phyloP scores from a whole-genome alignment of 2,329 filamentous ascomycete species.

The Phaeosphaeria sp. region DNA sequence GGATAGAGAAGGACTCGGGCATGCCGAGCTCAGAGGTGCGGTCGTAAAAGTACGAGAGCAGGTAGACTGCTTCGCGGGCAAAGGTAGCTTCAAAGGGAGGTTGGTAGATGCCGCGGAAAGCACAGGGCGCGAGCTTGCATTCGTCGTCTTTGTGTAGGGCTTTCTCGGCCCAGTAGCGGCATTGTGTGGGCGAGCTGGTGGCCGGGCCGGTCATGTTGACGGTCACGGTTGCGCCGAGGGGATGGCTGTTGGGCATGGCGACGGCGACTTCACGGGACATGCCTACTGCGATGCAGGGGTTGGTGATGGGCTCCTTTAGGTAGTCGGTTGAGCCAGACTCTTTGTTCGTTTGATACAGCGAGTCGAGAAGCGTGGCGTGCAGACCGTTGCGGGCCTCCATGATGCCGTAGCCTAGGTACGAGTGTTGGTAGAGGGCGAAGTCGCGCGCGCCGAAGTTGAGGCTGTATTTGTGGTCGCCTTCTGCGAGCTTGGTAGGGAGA shows the following conservation, averaged over 20 bases:
- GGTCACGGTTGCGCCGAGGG: constrained; percentile 68
- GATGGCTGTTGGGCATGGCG: constrained; percentile 69
- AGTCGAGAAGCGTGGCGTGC: constrained; percentile 76
- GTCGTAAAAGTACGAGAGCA: constrained; percentile 98
- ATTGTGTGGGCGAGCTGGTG: constrained; percentile 79
- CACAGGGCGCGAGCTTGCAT: constrained; percentile 88
- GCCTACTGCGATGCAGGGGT: constrained; percentile 86
- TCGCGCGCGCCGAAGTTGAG: constrained; percentile 88
- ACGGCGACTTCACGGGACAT: constrained; percentile 78
- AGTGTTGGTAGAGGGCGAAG: constrained; percentile 97
- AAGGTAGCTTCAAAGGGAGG: constrained; percentile 93
- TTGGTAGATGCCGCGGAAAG: constrained; percentile 97
- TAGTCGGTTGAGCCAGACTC: constrained; percentile 60
- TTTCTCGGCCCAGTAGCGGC: constrained; percentile 87
- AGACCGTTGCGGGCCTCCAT: constrained; percentile 93
- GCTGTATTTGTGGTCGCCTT: constrained; percentile 95
- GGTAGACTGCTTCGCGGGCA: constrained; percentile 86
- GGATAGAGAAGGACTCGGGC: constrained; percentile 95
- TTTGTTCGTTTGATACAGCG: constrained; percentile 70
- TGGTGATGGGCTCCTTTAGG: constrained; percentile 73
- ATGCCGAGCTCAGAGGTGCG: constrained; percentile 92
- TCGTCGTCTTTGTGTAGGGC: constrained; percentile 86
- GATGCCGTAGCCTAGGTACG: constrained; percentile 93
- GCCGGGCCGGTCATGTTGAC: constrained; percentile 90
- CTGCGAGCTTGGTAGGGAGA: constrained; percentile 82